Conservation (phyloP, 108 stramenopile species). For the Cyclotella choctawhatcheeana region DNA sequence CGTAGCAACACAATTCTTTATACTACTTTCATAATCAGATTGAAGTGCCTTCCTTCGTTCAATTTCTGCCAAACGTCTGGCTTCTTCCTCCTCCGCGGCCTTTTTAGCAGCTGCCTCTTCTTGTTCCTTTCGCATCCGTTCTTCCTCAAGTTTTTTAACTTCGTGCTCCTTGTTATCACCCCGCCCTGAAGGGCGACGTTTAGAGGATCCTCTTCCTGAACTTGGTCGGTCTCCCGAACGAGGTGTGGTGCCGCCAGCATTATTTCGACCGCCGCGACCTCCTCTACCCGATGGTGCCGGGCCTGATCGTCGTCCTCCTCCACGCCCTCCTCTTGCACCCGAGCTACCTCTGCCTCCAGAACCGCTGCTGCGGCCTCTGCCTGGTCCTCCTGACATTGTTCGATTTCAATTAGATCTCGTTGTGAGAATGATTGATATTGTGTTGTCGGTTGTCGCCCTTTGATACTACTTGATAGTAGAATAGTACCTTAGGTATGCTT, state of each 20-base stretch:
- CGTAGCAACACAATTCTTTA: slow-evolving; percentile 17
- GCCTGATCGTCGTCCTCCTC: background rate
- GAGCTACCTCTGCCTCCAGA: too few relatives aligned
- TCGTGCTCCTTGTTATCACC: background rate
- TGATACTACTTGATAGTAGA: too few relatives aligned
- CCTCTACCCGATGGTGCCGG: slow-evolving; percentile 8
- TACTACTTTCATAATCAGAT: slow-evolving; percentile 25
- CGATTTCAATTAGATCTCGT: too few relatives aligned
- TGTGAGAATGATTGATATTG: too few relatives aligned
- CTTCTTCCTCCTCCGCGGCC: slow-evolving; percentile 7
- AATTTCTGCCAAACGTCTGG: slow-evolving; percentile 22
- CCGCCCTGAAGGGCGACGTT: background rate
- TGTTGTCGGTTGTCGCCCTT: too few relatives aligned
- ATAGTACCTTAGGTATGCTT: too few relatives aligned
- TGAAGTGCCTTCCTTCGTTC: slow-evolving; percentile 35
- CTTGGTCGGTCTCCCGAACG: background rate
- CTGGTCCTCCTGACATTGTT: too few relatives aligned
- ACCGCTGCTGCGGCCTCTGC: too few relatives aligned
- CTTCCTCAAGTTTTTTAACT: background rate
- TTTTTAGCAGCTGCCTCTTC: slow-evolving; percentile 12
- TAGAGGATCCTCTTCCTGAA: background rate
- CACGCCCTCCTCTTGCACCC: background rate
- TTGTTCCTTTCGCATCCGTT: background rate
- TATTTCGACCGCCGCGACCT: background rate
- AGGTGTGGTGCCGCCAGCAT: background rate